phyloP scores from a whole-genome alignment of 768 basidiomycete species.

The Lactarius psammicola region DNA sequence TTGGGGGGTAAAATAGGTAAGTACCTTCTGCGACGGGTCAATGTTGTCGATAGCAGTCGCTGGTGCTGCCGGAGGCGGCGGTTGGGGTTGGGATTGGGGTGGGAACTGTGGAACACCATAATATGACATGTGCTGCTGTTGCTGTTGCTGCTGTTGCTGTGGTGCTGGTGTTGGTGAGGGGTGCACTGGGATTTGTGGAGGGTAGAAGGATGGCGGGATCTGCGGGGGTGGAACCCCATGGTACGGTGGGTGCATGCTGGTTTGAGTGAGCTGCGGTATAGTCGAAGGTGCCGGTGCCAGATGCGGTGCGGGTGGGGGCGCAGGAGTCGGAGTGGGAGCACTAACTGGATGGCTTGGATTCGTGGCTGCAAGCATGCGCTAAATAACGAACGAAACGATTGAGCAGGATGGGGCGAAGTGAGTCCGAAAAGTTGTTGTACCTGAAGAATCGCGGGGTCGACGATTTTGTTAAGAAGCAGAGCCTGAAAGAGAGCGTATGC shows the following conservation, averaged over 20 bases:
- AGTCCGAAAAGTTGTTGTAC: slow-evolving; percentile 40
- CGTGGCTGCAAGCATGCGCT: slow-evolving; percentile 54
- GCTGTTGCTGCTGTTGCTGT: slow-evolving; percentile 36
- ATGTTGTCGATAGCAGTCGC: slow-evolving; percentile 30
- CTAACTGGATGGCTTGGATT: slow-evolving; percentile 11
- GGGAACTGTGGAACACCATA: slow-evolving; percentile 35
- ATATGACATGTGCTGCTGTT: slow-evolving; percentile 31
- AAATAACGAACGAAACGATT: not conserved
- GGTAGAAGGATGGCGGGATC: slow-evolving; percentile 29
- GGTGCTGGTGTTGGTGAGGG: slow-evolving; percentile 37
- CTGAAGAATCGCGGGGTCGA: slow-evolving; percentile 82
- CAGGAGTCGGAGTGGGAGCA: slow-evolving; percentile 18
- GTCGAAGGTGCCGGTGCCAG: slow-evolving; percentile 30
- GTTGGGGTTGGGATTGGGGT: slow-evolving; percentile 32
- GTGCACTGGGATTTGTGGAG: slow-evolving; percentile 34
- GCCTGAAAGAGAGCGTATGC: slow-evolving; percentile 97
- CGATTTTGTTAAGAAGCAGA: slow-evolving; percentile 88
- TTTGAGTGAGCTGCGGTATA: slow-evolving; percentile 31
- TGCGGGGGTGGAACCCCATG: slow-evolving; percentile 26
- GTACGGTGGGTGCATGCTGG: slow-evolving; percentile 25
- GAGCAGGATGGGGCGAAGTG: not conserved
- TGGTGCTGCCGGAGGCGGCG: slow-evolving; percentile 38
- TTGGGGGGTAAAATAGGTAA: slow-evolving; percentile 7
- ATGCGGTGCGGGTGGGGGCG: slow-evolving; percentile 31
- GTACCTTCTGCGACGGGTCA: slow-evolving; percentile 29